Conservation (phyloP, 176 grass and related monocot species). For the Eragrostis nindensis region DNA sequence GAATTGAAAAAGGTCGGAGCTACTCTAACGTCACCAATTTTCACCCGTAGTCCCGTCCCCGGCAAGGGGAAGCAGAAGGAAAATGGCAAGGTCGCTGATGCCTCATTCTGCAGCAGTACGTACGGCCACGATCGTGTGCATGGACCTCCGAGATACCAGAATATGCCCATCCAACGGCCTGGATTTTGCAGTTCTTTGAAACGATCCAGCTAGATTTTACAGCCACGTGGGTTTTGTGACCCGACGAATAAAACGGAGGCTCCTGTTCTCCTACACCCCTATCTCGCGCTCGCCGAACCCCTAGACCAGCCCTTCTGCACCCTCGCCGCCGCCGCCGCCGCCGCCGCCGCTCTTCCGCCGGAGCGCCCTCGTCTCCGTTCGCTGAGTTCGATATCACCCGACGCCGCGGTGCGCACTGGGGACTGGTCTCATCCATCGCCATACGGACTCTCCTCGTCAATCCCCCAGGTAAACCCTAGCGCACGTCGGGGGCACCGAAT, state of each 20-base stretch:
- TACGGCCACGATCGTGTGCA: background rate
- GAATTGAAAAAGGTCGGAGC: too few relatives aligned
- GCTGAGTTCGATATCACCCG: background rate
- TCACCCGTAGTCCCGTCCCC: too few relatives aligned
- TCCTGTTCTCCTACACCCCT: background rate
- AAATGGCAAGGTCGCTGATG: background rate
- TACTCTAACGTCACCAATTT: too few relatives aligned
- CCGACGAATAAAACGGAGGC: conserved; percentile 29
- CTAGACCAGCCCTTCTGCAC: background rate
- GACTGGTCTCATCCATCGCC: background rate
- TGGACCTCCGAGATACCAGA: background rate
- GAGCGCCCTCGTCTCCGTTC: background rate
- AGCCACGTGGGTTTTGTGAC: background rate
- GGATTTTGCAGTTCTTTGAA: background rate
- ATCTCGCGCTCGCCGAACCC: conserved; percentile 24
- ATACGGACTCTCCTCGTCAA: background rate
- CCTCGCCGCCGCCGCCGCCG: conserved; percentile 9
- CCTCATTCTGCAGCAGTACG: background rate
- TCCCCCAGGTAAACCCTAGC: conserved; percentile 49
- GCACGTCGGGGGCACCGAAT: background rate
- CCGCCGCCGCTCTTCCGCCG: conserved; percentile 10
- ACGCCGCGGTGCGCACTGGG: background rate
- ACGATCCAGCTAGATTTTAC: background rate
- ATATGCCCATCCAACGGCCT: background rate
- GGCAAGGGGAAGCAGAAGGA: background rate